A percentile compares a stretch with the other conserved stretches of the same genome.
These are phyloP conservation scores for Fusarium bactridioides DNA, from an alignment of 2,329 filamentous ascomycete species.

Conservation along the genomic window DNA sequence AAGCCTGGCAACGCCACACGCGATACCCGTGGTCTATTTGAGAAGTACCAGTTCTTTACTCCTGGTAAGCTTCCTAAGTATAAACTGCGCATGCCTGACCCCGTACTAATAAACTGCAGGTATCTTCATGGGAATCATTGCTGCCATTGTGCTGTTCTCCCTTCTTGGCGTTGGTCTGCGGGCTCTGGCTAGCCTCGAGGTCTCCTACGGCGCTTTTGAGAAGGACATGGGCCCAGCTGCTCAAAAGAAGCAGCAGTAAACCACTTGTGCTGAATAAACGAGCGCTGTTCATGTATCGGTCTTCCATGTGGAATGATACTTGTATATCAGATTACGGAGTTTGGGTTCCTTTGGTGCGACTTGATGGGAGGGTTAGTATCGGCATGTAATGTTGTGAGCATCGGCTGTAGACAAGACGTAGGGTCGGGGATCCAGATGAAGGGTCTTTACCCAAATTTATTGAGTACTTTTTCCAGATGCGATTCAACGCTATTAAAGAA, in stretches of 20 bases:
- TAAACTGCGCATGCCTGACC: not conserved
- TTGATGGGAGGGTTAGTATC: constrained; percentile 37
- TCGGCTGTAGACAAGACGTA: constrained; percentile 32
- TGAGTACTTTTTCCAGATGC: constrained; percentile 21
- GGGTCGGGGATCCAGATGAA: constrained; percentile 11
- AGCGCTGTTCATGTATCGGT: constrained; percentile 19
- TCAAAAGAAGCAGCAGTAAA: constrained; percentile 74
- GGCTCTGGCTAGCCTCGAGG: constrained; percentile 81
- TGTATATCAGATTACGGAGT: constrained; percentile 45
- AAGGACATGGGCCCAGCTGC: constrained; percentile 92
- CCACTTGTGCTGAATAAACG: constrained; percentile 5
- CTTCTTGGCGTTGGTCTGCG: constrained; percentile 82
- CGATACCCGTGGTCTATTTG: constrained; percentile 71
- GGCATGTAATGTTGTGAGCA: constrained; percentile 31
- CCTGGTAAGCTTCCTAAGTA: constrained; percentile 66
- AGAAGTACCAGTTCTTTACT: constrained; percentile 94
- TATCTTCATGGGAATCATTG: constrained; percentile 86
- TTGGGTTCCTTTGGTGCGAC: constrained; percentile 40
- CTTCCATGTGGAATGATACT: constrained; percentile 16
- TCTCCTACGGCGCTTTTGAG: constrained; percentile 94
- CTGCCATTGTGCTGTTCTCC: constrained; percentile 73
- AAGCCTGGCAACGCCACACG: constrained; percentile 49
- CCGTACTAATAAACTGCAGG: constrained; percentile 57
- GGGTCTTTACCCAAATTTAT: constrained; percentile 14
- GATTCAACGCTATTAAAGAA: constrained; percentile 21